These are phyloP conservation scores for Phytophthora fragariaefolia DNA, from an alignment of 352 stramenopile genomes.

Conservation along the genomic window DNA sequence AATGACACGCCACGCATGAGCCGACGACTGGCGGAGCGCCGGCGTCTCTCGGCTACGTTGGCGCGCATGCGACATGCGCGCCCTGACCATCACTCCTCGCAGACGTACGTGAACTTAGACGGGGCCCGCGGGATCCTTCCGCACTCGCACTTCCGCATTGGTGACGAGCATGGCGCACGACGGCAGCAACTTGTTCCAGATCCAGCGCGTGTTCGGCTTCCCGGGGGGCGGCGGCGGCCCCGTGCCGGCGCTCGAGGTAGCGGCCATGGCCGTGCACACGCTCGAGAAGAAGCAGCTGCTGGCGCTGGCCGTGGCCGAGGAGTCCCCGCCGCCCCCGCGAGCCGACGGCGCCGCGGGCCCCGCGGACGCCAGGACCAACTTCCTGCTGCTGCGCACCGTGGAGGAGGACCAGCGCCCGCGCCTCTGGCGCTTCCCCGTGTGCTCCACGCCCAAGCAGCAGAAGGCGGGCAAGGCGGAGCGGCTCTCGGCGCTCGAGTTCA, in stretches of 20 bases:
- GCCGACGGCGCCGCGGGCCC: not conserved
- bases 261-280: slow-evolving; percentile 72
- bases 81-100: not conserved
- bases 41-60: not conserved
- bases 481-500: slow-evolving; percentile 77
- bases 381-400: slow-evolving; percentile 73
- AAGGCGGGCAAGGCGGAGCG: slow-evolving; percentile 52
- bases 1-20: slow-evolving; percentile 11
- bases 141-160: not conserved
- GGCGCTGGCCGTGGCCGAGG: slow-evolving; percentile 57
- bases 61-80: not conserved
- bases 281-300: slow-evolving; percentile 79
- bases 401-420: slow-evolving; percentile 76
- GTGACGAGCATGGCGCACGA: slow-evolving; percentile 32
- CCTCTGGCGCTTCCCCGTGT: slow-evolving; percentile 76
- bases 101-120: slow-evolving; percentile 30
- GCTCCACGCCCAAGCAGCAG: slow-evolving; percentile 71
- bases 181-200: slow-evolving; percentile 77
- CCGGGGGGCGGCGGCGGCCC: not conserved
- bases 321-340: slow-evolving; percentile 10
- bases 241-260: slow-evolving; percentile 45
- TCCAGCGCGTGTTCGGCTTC: slow-evolving; percentile 69
- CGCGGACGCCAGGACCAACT: slow-evolving; percentile 50
- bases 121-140: not conserved
- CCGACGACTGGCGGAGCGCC: slow-evolving; percentile 26